Evolutionary conservation across 352 stramenopile species (phyloP).

Genomic region (Phytophthora brassicae): DNA sequence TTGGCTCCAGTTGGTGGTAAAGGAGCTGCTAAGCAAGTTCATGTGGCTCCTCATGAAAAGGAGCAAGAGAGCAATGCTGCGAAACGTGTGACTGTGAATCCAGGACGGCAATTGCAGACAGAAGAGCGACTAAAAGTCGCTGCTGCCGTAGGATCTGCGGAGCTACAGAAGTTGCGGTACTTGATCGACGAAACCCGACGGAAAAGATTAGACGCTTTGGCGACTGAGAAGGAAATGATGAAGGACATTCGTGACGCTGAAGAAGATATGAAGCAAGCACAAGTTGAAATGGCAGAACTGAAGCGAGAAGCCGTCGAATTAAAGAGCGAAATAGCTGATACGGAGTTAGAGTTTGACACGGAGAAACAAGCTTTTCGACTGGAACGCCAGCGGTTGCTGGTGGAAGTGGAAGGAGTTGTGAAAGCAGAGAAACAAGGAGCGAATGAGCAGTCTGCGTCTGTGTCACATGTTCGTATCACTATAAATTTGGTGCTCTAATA

Average conservation of each 20-base stretch:
- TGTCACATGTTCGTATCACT: constrained; percentile 21
- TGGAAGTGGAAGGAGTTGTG: constrained; percentile 50
- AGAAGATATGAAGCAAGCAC: constrained; percentile 36
- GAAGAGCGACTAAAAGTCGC: constrained; percentile 69
- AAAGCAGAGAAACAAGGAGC: constrained; percentile 38
- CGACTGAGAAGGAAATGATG: constrained; percentile 43
- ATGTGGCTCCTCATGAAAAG: constrained; percentile 9
- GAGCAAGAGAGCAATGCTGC: neutral
- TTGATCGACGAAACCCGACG: constrained; percentile 50
- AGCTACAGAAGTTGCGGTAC: constrained; percentile 55
- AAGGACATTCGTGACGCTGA: constrained; percentile 46
- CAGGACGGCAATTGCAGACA: constrained; percentile 64
- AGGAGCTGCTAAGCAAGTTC: constrained; percentile 10
- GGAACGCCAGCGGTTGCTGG: constrained; percentile 47
- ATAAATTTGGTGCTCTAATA: neutral
- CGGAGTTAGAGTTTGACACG: constrained; percentile 47
- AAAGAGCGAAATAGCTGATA: constrained; percentile 42
- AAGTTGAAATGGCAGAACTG: constrained; percentile 43
- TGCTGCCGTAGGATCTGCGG: constrained; percentile 42
- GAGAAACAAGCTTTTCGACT: constrained; percentile 51
- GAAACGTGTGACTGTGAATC: neutral
- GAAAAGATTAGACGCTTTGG: constrained; percentile 42
- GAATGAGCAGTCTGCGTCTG: constrained; percentile 3
- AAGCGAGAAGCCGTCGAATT: constrained; percentile 39
- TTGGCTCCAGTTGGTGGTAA: neutral